These are phyloP conservation scores for Hypseocharis bilobata DNA, from an alignment of 441 rosid genomes.

Conservation along the genomic window DNA sequence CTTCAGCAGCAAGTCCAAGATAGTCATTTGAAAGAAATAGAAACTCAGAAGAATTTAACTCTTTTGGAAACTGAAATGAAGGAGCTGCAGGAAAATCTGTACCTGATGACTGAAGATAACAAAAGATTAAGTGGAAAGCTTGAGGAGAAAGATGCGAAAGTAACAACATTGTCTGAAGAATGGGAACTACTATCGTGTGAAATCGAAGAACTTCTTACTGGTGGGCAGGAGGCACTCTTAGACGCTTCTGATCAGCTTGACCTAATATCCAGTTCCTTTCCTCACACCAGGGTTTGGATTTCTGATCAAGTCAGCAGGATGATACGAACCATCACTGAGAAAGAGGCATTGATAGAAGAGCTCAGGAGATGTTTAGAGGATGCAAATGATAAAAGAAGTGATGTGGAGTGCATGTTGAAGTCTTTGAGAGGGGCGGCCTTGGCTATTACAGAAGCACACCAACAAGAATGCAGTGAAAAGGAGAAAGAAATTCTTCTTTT, in stretches of 20 bases:
- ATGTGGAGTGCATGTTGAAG: conserved; percentile 73
- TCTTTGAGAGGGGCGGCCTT: conserved; percentile 83
- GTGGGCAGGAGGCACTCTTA: conserved; percentile 60
- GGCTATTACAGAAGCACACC: conserved; percentile 79
- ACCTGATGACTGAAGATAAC: conserved; percentile 49
- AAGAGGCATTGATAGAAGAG: conserved; percentile 68
- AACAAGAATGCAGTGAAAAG: conserved; percentile 69
- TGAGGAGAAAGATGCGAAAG: conserved; percentile 50
- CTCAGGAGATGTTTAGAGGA: conserved; percentile 76
- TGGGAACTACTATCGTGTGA: conserved; percentile 71
- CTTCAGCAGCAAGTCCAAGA: conserved; percentile 74
- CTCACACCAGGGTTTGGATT: conserved; percentile 80
- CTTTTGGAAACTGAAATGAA: conserved; percentile 47
- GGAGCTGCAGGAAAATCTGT: conserved; percentile 46
- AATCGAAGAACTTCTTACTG: conserved; percentile 61
- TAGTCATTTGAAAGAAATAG: conserved; percentile 61
- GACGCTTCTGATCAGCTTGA: conserved; percentile 73
- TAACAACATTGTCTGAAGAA: conserved; percentile 50
- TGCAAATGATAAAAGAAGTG: conserved; percentile 56
- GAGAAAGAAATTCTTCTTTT: conserved; percentile 51
- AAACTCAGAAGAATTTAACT: conserved; percentile 32
- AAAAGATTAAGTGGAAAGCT: conserved; percentile 42
- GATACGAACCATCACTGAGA: conserved; percentile 55
- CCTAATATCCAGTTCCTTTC: conserved; percentile 54
- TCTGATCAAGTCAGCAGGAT: conserved; percentile 75